A percentile compares a stretch with the other conserved stretches of the same genome.
These are phyloP conservation scores for Bruguiera sexangula DNA, from an alignment of 345 rosid genomes.

Conservation along the genomic window DNA sequence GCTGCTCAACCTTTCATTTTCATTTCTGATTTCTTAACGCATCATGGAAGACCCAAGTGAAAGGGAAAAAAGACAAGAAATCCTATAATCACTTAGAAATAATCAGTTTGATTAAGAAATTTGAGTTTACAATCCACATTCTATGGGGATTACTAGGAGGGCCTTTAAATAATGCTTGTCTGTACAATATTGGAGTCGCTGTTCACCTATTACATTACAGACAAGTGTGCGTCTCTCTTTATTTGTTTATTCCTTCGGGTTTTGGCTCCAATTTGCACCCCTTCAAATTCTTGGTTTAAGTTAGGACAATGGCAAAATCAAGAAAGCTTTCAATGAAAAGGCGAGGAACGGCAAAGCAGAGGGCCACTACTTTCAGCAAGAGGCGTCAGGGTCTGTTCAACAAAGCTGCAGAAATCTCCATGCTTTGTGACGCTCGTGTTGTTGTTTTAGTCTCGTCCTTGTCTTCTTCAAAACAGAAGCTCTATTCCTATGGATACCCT, in stretches of 20 bases:
- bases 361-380: constrained; percentile 7
- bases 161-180: too few species aligned
- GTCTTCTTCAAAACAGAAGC: not conserved
- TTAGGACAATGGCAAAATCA: constrained; percentile 7
- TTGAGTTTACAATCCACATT: too few species aligned
- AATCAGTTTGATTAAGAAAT: too few species aligned
- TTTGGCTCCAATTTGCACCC: not conserved
- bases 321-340: constrained; percentile 10
- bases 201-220: too few species aligned
- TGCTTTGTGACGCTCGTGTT: constrained; percentile 9
- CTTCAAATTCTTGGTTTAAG: not conserved
- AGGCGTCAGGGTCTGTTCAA: constrained; percentile 18
- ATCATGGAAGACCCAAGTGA: too few species aligned
- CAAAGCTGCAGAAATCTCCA: constrained; percentile 13
- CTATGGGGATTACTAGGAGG: too few species aligned
- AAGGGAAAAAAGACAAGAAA: too few species aligned
- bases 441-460: constrained; percentile 10
- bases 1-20: too few species aligned
- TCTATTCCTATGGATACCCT: constrained; percentile 1
- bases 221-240: too few species aligned
- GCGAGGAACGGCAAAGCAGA: not conserved
- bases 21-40: too few species aligned
- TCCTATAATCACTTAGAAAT: too few species aligned
- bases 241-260: not conserved
- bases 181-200: too few species aligned